These are phyloP conservation scores for Pelargonium exstipulatum DNA, from an alignment of 441 rosid species.

Conservation along the genomic window DNA sequence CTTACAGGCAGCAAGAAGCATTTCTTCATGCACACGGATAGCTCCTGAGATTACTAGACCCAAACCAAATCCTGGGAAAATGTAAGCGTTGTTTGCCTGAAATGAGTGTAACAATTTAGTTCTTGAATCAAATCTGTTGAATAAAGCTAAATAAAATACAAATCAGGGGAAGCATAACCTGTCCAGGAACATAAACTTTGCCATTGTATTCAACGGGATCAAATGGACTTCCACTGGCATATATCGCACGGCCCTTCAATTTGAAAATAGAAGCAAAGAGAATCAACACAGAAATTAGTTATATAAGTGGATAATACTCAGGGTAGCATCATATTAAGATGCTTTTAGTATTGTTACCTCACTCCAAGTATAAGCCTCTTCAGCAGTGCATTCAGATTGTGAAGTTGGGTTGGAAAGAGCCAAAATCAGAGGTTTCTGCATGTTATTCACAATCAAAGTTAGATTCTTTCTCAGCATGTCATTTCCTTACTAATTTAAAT, in stretches of 20 bases:
- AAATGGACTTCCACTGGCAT: background rate
- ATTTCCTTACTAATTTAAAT: background rate
- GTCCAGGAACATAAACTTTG: background rate
- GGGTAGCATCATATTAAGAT: too few relatives aligned
- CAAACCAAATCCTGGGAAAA: background rate
- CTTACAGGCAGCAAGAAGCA: slow-evolving; percentile 1
- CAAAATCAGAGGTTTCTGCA: slow-evolving; percentile 20
- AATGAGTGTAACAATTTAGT: background rate
- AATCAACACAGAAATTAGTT: background rate
- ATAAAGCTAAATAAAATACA: background rate
- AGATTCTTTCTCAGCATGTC: too few relatives aligned
- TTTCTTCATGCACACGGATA: background rate
- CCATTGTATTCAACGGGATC: background rate
- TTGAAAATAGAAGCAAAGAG: background rate
- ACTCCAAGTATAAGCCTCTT: slow-evolving; percentile 26
- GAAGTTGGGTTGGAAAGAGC: slow-evolving; percentile 25
- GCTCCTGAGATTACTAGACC: background rate
- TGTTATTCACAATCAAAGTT: background rate
- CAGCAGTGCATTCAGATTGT: slow-evolving; percentile 25
- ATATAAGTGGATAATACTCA: too few relatives aligned
- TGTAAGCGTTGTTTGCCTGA: slow-evolving; percentile 2
- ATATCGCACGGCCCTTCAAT: background rate
- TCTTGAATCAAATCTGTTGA: background rate
- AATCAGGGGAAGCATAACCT: background rate
- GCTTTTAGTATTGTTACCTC: slow-evolving; percentile 9